These are phyloP conservation scores for Cyphellophora attinorum DNA, from an alignment of 2,329 filamentous ascomycete genomes.

Conservation along the genomic window DNA sequence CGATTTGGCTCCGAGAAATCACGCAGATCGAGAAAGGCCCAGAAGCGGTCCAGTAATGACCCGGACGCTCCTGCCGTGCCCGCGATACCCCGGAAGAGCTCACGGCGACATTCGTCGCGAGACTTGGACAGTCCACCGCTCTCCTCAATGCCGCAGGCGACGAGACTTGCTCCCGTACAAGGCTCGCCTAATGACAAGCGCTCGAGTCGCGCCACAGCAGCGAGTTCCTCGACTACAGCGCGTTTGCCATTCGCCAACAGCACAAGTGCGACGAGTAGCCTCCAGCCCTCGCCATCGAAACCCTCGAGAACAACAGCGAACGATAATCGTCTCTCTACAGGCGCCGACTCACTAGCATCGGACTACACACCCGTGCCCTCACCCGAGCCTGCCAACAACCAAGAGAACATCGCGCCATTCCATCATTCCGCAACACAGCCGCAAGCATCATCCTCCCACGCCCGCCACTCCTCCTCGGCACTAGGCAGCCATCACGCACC, in stretches of 20 bases:
- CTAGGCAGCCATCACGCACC: conserved; percentile 23
- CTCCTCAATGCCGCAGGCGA: conserved; percentile 6
- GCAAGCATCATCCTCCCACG: conserved; percentile 17
- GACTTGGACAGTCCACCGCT: conserved; percentile 15
- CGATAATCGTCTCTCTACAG: conserved; percentile 15
- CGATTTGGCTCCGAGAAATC: conserved; percentile 47
- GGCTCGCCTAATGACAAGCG: conserved; percentile 1
- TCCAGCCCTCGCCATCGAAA: conserved; percentile 6
- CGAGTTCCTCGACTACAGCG: conserved; percentile 20
- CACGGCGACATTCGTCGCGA: conserved; percentile 48
- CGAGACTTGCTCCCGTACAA: background rate
- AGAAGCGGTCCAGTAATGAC: conserved; percentile 16
- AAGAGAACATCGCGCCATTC: conserved; percentile 14
- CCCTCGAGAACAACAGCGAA: no score
- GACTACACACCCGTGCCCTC: conserved; percentile 23
- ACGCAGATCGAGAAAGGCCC: conserved; percentile 13
- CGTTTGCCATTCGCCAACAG: conserved; percentile 30
- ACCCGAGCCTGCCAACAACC: no score
- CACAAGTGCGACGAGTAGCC: no score
- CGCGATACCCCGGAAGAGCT: conserved; percentile 63
- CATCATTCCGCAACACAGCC: no score
- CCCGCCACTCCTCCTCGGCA: conserved; percentile 21
- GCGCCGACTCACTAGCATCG: conserved; percentile 26
- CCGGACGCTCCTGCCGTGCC: conserved; percentile 37
- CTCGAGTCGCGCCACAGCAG: conserved; percentile 4